Conservation (phyloP, 768 basidiomycete species). For the Serpula lacrymans region DNA sequence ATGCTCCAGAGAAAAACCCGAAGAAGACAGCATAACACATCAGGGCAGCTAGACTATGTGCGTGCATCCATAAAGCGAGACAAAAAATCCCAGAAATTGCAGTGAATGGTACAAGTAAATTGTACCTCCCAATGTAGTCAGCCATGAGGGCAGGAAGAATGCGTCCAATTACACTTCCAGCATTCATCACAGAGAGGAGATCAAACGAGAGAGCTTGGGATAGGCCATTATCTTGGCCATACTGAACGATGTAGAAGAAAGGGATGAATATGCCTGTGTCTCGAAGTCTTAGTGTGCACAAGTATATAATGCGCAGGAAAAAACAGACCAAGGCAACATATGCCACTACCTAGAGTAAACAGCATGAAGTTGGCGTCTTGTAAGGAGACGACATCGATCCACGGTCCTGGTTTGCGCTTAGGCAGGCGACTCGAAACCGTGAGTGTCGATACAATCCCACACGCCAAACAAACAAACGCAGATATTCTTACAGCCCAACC, state of each 20-base stretch:
- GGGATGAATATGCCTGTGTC: constrained; percentile 1
- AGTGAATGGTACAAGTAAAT: constrained; percentile 1
- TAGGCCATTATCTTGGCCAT: neutral
- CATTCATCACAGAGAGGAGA: constrained; percentile 4
- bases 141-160: constrained; percentile 1
- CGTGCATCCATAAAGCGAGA: neutral
- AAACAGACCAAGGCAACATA: constrained; percentile 1
- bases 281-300: no score
- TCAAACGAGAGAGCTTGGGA: neutral
- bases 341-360: neutral
- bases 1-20: constrained; percentile 1
- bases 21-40: neutral
- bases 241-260: constrained; percentile 3
- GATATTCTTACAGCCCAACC: constrained; percentile 20
- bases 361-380: neutral
- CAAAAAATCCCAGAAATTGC: neutral
- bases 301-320: neutral
- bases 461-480: constrained; percentile 1
- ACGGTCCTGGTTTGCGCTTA: neutral
- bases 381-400: constrained; percentile 2
- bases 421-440: constrained; percentile 1
- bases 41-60: neutral
- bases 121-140: neutral
- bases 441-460: constrained; percentile 1
- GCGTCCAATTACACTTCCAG: neutral